phyloP scores from a whole-genome alignment of 176 grass and related monocot species.

The Elymus sibiricus region DNA sequence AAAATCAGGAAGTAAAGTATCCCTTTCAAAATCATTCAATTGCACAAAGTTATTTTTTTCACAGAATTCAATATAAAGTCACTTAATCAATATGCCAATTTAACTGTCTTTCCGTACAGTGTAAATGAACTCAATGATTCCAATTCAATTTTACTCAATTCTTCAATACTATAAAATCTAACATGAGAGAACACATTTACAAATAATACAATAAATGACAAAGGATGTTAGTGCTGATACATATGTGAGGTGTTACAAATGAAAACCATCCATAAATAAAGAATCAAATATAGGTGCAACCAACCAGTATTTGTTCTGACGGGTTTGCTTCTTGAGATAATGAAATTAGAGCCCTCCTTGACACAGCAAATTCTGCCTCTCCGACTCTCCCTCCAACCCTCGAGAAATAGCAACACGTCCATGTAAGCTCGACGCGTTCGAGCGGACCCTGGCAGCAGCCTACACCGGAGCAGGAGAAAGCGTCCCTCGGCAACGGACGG shows the following conservation, averaged over 20 bases:
- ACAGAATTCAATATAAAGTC: conserved; percentile 1
- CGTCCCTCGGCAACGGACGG: too few relatives aligned
- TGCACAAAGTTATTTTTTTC: not conserved
- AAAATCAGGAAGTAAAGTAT: conserved; percentile 12
- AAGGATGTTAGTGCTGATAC: not conserved
- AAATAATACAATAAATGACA: not conserved
- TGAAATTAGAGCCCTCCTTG: conserved; percentile 59
- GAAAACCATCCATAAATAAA: not conserved
- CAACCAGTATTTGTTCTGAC: conserved; percentile 32
- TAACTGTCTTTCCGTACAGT: not conserved
- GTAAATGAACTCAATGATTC: not conserved
- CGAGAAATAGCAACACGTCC: too few relatives aligned
- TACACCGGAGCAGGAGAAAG: too few relatives aligned
- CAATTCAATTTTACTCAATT: not conserved
- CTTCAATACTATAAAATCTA: not conserved
- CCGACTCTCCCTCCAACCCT: too few relatives aligned
- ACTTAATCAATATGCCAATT: not conserved
- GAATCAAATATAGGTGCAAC: conserved; percentile 14
- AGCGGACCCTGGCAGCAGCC: too few relatives aligned
- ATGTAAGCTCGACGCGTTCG: too few relatives aligned
- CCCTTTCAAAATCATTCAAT: not conserved
- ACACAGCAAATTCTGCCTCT: conserved; percentile 61
- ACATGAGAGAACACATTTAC: not conserved
- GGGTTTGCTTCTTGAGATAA: conserved; percentile 48
- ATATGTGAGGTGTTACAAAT: conserved; percentile 1